Percentiles rank a stretch among this genome's conserved stretches.
These are phyloP conservation scores for Mortierella sp. DNA, from an alignment of 371 early-diverging fungal genomes.

Conservation along the genomic window DNA sequence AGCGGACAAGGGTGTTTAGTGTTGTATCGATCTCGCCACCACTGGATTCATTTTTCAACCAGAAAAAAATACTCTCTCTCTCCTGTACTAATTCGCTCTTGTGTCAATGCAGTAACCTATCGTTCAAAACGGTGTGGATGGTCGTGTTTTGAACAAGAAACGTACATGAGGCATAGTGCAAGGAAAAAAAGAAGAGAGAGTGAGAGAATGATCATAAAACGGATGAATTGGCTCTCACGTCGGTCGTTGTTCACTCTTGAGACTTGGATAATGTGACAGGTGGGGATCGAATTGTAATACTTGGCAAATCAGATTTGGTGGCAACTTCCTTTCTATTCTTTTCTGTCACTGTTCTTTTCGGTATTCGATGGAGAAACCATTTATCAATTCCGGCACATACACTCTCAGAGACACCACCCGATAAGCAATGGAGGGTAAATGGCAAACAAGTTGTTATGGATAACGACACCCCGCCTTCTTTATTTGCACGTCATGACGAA, in stretches of 20 bases:
- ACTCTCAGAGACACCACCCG: not conserved
- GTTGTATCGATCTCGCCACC: not conserved
- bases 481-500: not conserved
- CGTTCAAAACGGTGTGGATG: not conserved
- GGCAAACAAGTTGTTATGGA: too few relatives aligned
- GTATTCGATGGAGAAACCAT: conserved; percentile 87
- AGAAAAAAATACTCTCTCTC: not conserved
- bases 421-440: not conserved
- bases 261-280: not conserved
- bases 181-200: not conserved
- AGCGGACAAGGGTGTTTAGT: not conserved
- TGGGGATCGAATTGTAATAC: not conserved
- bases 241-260: not conserved
- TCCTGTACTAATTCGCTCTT: not conserved
- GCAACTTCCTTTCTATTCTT: not conserved
- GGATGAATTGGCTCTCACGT: not conserved
- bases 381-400: conserved; percentile 76
- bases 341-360: not conserved
- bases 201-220: not conserved
- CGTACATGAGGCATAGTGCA: not conserved
- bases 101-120: not conserved
- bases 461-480: too few relatives aligned
- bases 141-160: conserved; percentile 1
- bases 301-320: not conserved
- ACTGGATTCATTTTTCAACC: not conserved